These are phyloP conservation scores for Kluyveromyces aestuarii DNA, from an alignment of 805 yeast species.

Conservation along the genomic window DNA sequence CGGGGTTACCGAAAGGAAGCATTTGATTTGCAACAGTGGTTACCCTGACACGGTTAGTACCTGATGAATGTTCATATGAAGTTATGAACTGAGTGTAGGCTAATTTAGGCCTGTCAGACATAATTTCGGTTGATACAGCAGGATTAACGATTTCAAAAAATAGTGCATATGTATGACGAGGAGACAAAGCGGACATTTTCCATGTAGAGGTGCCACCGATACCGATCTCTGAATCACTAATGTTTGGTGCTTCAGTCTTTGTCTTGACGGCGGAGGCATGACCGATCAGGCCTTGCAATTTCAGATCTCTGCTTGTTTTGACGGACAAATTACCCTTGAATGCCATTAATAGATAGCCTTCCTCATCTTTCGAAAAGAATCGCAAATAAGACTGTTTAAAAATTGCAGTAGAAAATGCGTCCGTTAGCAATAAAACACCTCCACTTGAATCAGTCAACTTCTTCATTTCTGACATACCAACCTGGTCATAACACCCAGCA, in stretches of 20 bases:
- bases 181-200: slow-evolving; percentile 77
- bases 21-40: slow-evolving; percentile 64
- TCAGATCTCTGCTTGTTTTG: slow-evolving; percentile 77
- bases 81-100: slow-evolving; percentile 77
- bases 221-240: slow-evolving; percentile 90
- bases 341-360: slow-evolving; percentile 80
- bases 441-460: slow-evolving; percentile 78
- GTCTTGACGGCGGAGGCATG: slow-evolving; percentile 66
- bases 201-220: slow-evolving; percentile 87
- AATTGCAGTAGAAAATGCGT: slow-evolving; percentile 89
- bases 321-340: slow-evolving; percentile 85
- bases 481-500: slow-evolving; percentile 94
- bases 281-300: slow-evolving; percentile 88
- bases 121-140: slow-evolving; percentile 17
- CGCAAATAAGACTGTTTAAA: slow-evolving; percentile 88
- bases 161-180: slow-evolving; percentile 80
- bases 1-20: slow-evolving; percentile 47
- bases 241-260: slow-evolving; percentile 54
- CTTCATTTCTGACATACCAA: slow-evolving; percentile 92
- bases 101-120: slow-evolving; percentile 23
- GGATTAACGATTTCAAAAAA: slow-evolving; percentile 70
- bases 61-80: slow-evolving; percentile 91
- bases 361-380: slow-evolving; percentile 78
- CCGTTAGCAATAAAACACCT: slow-evolving; percentile 80
- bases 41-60: slow-evolving; percentile 79